Conservation (phyloP, 129 eudicot species). For the Kitagawia praeruptora region DNA sequence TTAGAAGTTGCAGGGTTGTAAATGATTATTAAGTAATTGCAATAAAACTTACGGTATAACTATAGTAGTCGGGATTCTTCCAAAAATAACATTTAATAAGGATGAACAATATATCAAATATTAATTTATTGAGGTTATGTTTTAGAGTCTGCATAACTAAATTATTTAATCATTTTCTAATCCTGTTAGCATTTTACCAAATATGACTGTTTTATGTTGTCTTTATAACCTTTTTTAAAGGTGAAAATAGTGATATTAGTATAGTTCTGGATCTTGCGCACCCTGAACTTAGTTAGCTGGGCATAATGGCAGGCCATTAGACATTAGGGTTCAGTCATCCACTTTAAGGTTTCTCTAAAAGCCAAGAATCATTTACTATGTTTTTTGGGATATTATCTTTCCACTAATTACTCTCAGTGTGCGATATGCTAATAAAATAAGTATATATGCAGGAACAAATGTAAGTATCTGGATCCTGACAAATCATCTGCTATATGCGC, state of each 20-base stretch:
- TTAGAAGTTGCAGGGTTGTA: background rate
- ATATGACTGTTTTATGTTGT: background rate
- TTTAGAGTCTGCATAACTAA: background rate
- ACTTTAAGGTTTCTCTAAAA: background rate
- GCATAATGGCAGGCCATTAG: no score
- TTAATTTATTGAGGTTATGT: background rate
- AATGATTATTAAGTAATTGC: background rate
- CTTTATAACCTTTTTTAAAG: no score
- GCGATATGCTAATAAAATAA: background rate
- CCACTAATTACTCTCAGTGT: background rate
- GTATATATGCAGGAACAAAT: constrained; percentile 51
- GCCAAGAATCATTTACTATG: background rate
- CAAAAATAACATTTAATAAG: no score
- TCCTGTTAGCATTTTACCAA: background rate
- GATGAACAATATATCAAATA: no score
- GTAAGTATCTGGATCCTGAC: constrained; percentile 39
- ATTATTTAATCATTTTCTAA: background rate
- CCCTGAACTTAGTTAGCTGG: no score
- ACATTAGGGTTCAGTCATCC: background rate
- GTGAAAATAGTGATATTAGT: background rate
- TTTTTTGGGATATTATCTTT: background rate
- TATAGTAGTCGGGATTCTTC: no score
- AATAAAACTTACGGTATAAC: background rate
- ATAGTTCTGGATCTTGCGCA: no score
- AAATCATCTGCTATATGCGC: constrained; percentile 43